Conservation (phyloP, 2,329 filamentous ascomycete species). For the Sclerotinia subarctica region DNA sequence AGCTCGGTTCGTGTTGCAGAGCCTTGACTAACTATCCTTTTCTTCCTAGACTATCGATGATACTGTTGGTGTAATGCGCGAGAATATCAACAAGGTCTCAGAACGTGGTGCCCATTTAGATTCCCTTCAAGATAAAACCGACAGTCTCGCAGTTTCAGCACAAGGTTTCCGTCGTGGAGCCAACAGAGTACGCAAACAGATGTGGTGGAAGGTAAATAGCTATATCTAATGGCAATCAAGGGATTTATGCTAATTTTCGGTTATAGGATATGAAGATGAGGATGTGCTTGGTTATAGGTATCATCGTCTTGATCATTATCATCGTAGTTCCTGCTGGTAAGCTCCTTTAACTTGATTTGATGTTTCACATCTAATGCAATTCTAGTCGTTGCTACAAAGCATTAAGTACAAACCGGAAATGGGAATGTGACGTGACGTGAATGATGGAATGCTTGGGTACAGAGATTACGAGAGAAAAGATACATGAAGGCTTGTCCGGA, state of each 20-base stretch:
- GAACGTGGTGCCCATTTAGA: slow-evolving; percentile 89
- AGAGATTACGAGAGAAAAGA: slow-evolving; percentile 10
- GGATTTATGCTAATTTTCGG: slow-evolving; percentile 1
- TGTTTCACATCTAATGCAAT: slow-evolving; percentile 32
- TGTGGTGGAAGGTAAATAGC: slow-evolving; percentile 55
- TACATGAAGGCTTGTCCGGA: slow-evolving; percentile 26
- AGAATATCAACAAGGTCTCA: slow-evolving; percentile 96
- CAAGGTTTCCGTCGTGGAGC: slow-evolving; percentile 95
- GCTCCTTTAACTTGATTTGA: slow-evolving; percentile 35
- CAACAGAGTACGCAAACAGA: slow-evolving; percentile 93
- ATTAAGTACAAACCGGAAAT: slow-evolving; percentile 24
- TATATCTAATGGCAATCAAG: not conserved
- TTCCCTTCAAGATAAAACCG: slow-evolving; percentile 86
- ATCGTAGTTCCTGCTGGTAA: slow-evolving; percentile 92
- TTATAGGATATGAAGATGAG: slow-evolving; percentile 73
- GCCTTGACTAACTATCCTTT: slow-evolving; percentile 27
- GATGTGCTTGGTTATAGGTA: slow-evolving; percentile 87
- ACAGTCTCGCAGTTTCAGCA: slow-evolving; percentile 88
- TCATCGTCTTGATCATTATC: slow-evolving; percentile 86
- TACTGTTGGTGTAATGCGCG: slow-evolving; percentile 90
- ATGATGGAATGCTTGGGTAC: slow-evolving; percentile 21
- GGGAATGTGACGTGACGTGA: slow-evolving; percentile 4
- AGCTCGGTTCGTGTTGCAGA: slow-evolving; percentile 6
- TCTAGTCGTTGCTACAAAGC: slow-evolving; percentile 45
- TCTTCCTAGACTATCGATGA: slow-evolving; percentile 85